Base-by-base conservation (phyloP, 257 asterid genomes). In the Plantago major region DNA sequence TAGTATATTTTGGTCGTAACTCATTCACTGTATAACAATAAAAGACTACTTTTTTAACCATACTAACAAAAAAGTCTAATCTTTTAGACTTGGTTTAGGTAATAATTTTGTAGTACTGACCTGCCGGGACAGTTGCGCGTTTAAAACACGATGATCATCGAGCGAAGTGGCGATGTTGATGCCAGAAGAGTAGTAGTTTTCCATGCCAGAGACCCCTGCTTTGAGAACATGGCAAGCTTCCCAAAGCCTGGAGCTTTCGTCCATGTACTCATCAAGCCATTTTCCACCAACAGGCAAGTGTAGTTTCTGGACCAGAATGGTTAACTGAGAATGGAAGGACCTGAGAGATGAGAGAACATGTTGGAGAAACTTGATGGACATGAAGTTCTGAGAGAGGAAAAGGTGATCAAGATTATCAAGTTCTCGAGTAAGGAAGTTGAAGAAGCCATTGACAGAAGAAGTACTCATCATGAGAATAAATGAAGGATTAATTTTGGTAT, bases 201-300 rank as follows among this genome's bases (percentile, higher is more conserved):
- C 94, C 77, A 87, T 66, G 67, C 74, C 37, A 15, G 89, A 75
- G 3, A 84, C 71, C 0, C 85, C 86, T 7, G 88, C 69, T 73
- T 87, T 84, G 19, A 87, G 65, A 11, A 78, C 71, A 26, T 71
- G 85, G 42, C 94, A 80, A 50, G 90, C 87, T 28, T 79, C 85
- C 94, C 94, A 87, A 55, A 87, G 86, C 49, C 90, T 69, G 15
- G 94, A 82, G 71, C 88, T 87, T 48, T 87, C 95, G 42, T 87
- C 95, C 95, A 87, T 87, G 67, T 82, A 87, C 54, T 82, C 94
- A 12, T 87, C 89, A 0, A 87, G 75, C 96, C 96, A 84, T 74
- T 84, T 87, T 17, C 81, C 94, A 0, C 94, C 94, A 6, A 70
- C 88, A 1, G 90, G 90, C 51, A 87, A 69, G 30, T 81, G 84